Evolutionary conservation across 2,329 filamentous ascomycete species (phyloP).

Genomic region (Chrysoporthe puriensis): DNA sequence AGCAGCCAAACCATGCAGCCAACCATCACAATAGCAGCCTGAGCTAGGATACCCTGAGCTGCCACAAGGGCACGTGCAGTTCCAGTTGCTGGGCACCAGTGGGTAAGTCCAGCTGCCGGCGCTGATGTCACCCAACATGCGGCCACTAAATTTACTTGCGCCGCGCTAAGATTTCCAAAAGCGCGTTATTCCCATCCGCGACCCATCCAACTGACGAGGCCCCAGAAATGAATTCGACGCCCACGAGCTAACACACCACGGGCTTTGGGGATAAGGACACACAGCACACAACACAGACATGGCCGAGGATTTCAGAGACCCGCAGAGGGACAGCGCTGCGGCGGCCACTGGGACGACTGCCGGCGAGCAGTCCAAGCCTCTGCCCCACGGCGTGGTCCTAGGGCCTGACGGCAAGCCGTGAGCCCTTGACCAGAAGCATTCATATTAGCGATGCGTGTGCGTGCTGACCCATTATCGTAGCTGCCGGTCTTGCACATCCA

Average conservation of each 20-base stretch:
- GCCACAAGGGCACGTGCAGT: not conserved
- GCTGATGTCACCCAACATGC: slow-evolving; percentile 22
- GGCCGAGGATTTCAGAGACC: slow-evolving; percentile 43
- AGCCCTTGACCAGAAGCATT: slow-evolving; percentile 41
- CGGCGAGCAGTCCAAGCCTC: slow-evolving; percentile 48
- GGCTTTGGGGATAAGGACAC: not conserved
- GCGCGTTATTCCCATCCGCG: slow-evolving; percentile 4
- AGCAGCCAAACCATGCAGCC: not conserved
- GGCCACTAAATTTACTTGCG: not conserved
- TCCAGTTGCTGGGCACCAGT: not conserved
- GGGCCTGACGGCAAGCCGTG: slow-evolving; percentile 86
- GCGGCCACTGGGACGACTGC: slow-evolving; percentile 34
- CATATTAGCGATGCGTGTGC: not conserved
- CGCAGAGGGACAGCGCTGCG: slow-evolving; percentile 32
- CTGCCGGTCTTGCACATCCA: slow-evolving; percentile 73
- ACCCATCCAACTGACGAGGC: slow-evolving; percentile 14
- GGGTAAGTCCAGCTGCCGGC: slow-evolving; percentile 1
- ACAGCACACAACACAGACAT: slow-evolving; percentile 34
- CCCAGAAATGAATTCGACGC: slow-evolving; percentile 6
- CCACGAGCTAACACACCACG: slow-evolving; percentile 11
- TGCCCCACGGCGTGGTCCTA: slow-evolving; percentile 74
- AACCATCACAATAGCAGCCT: not conserved
- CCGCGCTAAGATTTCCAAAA: slow-evolving; percentile 6
- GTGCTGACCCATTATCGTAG: slow-evolving; percentile 47
- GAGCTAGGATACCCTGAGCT: not conserved